A percentile compares a stretch with the other conserved stretches of the same genome.
phyloP scores from a whole-genome alignment of 805 yeast genomes.

The Lipomyces chichibuensis region DNA sequence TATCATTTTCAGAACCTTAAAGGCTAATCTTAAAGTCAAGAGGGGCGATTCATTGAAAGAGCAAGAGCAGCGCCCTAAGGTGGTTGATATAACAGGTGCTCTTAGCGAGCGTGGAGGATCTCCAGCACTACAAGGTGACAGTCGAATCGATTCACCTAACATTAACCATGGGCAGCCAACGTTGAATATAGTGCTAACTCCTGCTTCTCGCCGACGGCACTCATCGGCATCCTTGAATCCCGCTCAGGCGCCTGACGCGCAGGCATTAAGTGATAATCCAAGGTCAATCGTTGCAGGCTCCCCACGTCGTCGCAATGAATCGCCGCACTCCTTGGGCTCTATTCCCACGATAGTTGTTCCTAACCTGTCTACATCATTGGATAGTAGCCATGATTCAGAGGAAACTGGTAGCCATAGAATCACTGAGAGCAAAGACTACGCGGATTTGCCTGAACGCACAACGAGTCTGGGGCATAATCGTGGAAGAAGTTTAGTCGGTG shows the following conservation, averaged over 20 bases:
- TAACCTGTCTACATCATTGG: not conserved
- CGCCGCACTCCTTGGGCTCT: not conserved
- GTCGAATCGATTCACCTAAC: not conserved
- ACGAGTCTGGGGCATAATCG: constrained; percentile 14
- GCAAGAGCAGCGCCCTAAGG: constrained; percentile 11
- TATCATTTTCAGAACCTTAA: constrained; percentile 52
- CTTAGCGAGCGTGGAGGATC: constrained; percentile 1
- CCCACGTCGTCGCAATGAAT: not conserved
- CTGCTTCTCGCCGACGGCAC: not conserved
- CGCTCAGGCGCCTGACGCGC: not conserved
- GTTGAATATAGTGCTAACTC: constrained; percentile 1
- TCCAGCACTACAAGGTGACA: not conserved
- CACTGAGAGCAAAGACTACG: not conserved
- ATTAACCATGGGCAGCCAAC: not conserved
- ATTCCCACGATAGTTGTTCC: constrained; percentile 5
- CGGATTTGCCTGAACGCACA: not conserved
- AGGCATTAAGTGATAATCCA: not conserved
- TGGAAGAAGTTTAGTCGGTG: constrained; percentile 22
- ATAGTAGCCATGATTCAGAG: not conserved
- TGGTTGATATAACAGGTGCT: constrained; percentile 22
- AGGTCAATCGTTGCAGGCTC: not conserved
- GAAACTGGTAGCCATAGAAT: not conserved
- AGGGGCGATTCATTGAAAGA: constrained; percentile 15
- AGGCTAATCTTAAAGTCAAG: constrained; percentile 5
- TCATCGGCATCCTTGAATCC: not conserved